Evolutionary conservation across 257 asterid genomes (phyloP).

Genomic region (Echium plantagineum): DNA sequence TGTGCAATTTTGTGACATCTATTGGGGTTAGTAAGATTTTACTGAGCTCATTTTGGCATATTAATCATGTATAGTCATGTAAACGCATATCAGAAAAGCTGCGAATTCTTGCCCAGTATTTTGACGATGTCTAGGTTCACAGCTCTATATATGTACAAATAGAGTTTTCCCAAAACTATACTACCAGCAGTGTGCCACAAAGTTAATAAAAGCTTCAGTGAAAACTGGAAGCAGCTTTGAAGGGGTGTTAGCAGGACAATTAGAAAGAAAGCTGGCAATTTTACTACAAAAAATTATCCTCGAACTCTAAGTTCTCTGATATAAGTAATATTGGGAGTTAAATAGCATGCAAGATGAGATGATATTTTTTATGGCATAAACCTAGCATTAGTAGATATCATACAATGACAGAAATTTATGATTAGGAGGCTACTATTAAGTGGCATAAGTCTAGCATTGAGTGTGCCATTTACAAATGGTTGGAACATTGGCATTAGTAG

Average conservation of each 20-base stretch:
- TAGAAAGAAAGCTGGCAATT: not conserved
- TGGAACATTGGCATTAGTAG: no score
- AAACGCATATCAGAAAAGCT: not conserved
- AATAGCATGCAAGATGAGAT: not conserved
- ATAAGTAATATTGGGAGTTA: not conserved
- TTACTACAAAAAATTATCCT: not conserved
- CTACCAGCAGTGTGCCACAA: no score
- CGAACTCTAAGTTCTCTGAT: not conserved
- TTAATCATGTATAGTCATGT: not conserved
- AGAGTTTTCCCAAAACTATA: not conserved
- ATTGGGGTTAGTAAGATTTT: conserved; percentile 26
- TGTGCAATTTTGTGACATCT: conserved; percentile 46
- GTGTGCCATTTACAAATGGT: no score
- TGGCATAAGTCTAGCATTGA: not conserved
- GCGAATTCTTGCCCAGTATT: not conserved
- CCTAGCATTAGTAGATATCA: not conserved
- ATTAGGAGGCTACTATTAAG: not conserved
- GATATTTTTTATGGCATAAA: not conserved
- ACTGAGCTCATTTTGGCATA: no score
- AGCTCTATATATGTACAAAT: not conserved
- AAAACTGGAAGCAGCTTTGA: no score
- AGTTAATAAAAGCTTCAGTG: not conserved
- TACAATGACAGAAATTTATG: not conserved
- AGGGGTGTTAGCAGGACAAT: not conserved
- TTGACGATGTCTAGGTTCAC: not conserved